A percentile compares a stretch with the other conserved stretches of the same genome.
These are phyloP conservation scores for Apophysomyces elegans DNA, from an alignment of 371 early-diverging fungal species.

Conservation along the genomic window DNA sequence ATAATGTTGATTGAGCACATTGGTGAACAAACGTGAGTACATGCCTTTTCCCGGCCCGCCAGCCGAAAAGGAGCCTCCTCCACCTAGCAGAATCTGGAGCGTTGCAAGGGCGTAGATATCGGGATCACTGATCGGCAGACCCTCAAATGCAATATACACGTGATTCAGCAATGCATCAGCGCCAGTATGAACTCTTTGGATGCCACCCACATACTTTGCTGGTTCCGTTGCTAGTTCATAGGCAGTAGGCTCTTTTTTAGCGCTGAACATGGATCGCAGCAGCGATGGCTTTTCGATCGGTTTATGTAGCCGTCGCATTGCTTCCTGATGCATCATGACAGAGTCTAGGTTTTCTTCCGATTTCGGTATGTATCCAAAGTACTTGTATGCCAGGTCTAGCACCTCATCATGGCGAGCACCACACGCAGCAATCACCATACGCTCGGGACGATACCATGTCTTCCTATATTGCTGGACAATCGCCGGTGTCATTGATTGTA, in stretches of 20 bases:
- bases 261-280: not conserved
- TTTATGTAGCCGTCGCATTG: constrained; percentile 30
- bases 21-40: constrained; percentile 95
- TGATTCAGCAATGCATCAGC: constrained; percentile 78
- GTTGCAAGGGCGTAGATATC: constrained; percentile 93
- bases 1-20: constrained; percentile 90
- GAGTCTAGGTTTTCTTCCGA: constrained; percentile 40
- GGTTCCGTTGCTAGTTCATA: constrained; percentile 50
- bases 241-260: constrained; percentile 15
- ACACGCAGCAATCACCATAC: constrained; percentile 89
- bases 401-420: constrained; percentile 88
- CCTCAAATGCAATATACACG: constrained; percentile 90
- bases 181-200: constrained; percentile 65
- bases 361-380: constrained; percentile 66
- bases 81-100: constrained; percentile 90
- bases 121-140: constrained; percentile 76
- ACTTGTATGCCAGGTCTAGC: constrained; percentile 67
- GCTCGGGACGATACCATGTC: constrained; percentile 87
- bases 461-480: constrained; percentile 71
- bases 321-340: constrained; percentile 39
- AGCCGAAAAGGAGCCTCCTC: constrained; percentile 96
- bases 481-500: constrained; percentile 70
- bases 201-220: constrained; percentile 87
- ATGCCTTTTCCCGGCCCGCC: constrained; percentile 99
- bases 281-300: not conserved